phyloP scores from a whole-genome alignment of 805 yeast species.

The Torulaspora quercuum region DNA sequence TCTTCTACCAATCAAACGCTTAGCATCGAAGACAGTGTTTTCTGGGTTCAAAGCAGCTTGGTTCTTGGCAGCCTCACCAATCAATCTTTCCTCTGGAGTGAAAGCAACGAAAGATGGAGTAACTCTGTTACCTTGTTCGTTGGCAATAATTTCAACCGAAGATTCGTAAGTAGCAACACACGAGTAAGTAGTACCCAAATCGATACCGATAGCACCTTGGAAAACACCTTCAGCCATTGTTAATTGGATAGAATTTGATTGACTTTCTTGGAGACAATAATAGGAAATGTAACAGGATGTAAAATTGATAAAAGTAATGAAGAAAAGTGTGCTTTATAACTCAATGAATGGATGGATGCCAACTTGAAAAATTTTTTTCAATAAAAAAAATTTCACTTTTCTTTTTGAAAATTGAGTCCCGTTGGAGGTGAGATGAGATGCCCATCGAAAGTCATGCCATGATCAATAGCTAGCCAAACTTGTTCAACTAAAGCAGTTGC shows the following conservation, averaged over 20 bases:
- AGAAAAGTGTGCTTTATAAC: constrained; percentile 16
- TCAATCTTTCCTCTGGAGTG: constrained; percentile 73
- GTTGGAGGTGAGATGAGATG: constrained; percentile 7
- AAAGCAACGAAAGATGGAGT: constrained; percentile 80
- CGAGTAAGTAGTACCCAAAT: constrained; percentile 84
- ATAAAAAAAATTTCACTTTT: constrained; percentile 26
- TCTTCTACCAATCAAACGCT: constrained; percentile 78
- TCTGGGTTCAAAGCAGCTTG: constrained; percentile 77
- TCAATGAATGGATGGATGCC: no score
- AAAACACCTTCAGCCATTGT: constrained; percentile 96
- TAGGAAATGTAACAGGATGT: constrained; percentile 3
- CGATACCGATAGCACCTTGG: constrained; percentile 99
- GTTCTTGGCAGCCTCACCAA: constrained; percentile 81
- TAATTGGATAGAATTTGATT: constrained; percentile 27
- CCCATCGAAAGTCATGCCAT: no score
- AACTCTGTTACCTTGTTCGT: constrained; percentile 84
- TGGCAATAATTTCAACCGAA: constrained; percentile 75
- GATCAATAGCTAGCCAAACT: no score
- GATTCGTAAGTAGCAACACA: constrained; percentile 78
- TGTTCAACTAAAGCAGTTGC: background rate
- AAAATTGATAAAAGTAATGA: background rate
- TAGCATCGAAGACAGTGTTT: constrained; percentile 79
- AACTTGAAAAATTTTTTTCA: constrained; percentile 13
- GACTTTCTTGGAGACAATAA: constrained; percentile 13
- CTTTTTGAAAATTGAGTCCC: constrained; percentile 14